Conservation (phyloP, 345 rosid species). For the Rhizophora apiculata region DNA sequence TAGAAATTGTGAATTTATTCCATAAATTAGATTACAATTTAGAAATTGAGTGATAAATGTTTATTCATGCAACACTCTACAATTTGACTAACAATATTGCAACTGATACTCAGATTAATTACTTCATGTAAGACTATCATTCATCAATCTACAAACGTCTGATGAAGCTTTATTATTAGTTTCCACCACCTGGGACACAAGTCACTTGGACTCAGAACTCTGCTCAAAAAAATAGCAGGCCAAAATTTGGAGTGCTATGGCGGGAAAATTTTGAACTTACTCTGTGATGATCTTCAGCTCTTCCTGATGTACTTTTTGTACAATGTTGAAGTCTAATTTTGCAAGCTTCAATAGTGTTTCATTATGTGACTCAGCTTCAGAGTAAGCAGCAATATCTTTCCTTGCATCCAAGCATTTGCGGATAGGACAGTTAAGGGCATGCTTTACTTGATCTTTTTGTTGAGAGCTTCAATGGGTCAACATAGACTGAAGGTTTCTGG, state of each 20-base stretch:
- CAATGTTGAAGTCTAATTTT: conserved; percentile 6
- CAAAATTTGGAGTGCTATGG: not conserved
- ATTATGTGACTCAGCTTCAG: not conserved
- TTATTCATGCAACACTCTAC: too few species aligned
- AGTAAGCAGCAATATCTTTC: not conserved
- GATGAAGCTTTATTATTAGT: too few species aligned
- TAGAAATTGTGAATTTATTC: not conserved
- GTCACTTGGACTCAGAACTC: not conserved
- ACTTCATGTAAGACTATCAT: too few species aligned
- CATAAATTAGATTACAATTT: too few species aligned
- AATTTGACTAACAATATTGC: too few species aligned
- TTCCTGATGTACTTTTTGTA: not conserved
- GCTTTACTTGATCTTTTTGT: conserved; percentile 1
- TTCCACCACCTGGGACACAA: conserved; percentile 21
- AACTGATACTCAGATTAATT: too few species aligned
- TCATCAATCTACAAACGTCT: too few species aligned
- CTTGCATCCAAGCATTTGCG: conserved; percentile 15
- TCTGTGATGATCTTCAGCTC: not conserved
- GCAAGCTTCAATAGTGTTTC: conserved; percentile 2
- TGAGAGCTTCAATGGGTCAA: not conserved
- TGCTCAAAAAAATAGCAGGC: too few species aligned
- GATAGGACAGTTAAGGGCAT: conserved; percentile 12
- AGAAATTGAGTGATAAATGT: too few species aligned
- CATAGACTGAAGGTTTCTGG: not conserved
- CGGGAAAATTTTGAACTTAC: not conserved